These are phyloP conservation scores for Vanrija humicola DNA, from an alignment of 1,284 basidiomycete species.

Conservation along the genomic window DNA sequence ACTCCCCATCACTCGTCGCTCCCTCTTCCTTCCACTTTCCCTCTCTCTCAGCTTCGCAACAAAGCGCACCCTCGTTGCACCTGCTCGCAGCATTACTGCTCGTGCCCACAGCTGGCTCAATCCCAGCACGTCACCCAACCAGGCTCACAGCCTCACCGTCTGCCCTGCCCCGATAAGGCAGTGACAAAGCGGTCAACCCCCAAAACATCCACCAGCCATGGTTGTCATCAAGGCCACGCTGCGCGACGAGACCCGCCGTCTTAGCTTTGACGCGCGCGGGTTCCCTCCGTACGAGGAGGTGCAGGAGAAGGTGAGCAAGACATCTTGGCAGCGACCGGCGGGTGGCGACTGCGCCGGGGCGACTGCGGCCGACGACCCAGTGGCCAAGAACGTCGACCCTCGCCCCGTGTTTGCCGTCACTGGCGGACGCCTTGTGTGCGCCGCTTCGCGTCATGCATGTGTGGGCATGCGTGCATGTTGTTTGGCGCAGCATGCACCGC, in stretches of 20 bases:
- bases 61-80: too few relatives aligned
- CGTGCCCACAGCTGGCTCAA: too few relatives aligned
- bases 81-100: too few relatives aligned
- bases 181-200: too few relatives aligned
- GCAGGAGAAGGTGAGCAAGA: slow-evolving; percentile 40
- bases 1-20: too few relatives aligned
- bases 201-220: slow-evolving; percentile 7
- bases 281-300: slow-evolving; percentile 44
- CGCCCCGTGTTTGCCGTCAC: background rate
- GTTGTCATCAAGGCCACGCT: slow-evolving; percentile 48
- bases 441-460: background rate
- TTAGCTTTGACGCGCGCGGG: slow-evolving; percentile 36
- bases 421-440: background rate
- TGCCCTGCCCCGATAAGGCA: too few relatives aligned
- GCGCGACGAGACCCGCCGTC: slow-evolving; percentile 46
- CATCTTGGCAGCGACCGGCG: background rate
- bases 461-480: background rate
- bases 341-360: background rate
- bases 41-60: too few relatives aligned
- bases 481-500: background rate
- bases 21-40: too few relatives aligned
- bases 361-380: too few relatives aligned
- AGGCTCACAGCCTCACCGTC: too few relatives aligned
- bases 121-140: too few relatives aligned
- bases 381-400: too few relatives aligned